phyloP scores from a whole-genome alignment of 192 early-diverging fungal species.

The Backusella macrospora region DNA sequence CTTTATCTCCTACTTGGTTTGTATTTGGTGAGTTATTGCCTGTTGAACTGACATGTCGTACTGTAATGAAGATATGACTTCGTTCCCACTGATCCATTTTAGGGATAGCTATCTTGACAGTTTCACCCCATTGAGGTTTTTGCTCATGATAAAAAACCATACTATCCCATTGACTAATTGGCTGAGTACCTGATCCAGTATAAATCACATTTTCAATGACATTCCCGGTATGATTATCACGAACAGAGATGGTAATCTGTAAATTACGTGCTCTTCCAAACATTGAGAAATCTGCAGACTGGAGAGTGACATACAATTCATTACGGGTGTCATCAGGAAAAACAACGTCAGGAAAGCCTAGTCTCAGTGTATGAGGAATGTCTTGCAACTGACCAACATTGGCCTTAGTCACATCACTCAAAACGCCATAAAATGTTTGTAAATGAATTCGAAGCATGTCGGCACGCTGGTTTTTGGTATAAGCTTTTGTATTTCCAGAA shows the following conservation, averaged over 20 bases:
- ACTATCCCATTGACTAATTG: slow-evolving; percentile 53
- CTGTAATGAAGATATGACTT: slow-evolving; percentile 62
- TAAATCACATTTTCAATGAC: slow-evolving; percentile 57
- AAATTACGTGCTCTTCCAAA: slow-evolving; percentile 56
- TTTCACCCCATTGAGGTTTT: slow-evolving; percentile 65
- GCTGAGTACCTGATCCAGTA: slow-evolving; percentile 43
- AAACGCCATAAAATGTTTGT: slow-evolving; percentile 46
- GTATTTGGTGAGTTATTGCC: not conserved
- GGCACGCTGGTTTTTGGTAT: slow-evolving; percentile 44
- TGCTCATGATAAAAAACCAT: slow-evolving; percentile 64
- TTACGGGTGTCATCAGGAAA: slow-evolving; percentile 58
- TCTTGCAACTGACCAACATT: slow-evolving; percentile 47
- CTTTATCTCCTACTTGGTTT: slow-evolving; percentile 39
- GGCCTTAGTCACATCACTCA: slow-evolving; percentile 43
- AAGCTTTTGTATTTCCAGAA: slow-evolving; percentile 46
- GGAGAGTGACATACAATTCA: slow-evolving; percentile 61
- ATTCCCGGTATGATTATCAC: slow-evolving; percentile 52
- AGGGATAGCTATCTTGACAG: slow-evolving; percentile 60
- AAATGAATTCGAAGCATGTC: slow-evolving; percentile 53
- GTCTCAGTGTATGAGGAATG: slow-evolving; percentile 50
- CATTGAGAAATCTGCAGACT: slow-evolving; percentile 58
- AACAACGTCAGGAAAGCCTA: slow-evolving; percentile 65
- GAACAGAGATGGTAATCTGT: slow-evolving; percentile 61
- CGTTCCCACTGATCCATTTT: slow-evolving; percentile 53
- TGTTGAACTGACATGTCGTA: slow-evolving; percentile 51